Base-by-base conservation (phyloP, 495 filamentous ascomycete genomes). In the Astrothelium macrocarpum region DNA sequence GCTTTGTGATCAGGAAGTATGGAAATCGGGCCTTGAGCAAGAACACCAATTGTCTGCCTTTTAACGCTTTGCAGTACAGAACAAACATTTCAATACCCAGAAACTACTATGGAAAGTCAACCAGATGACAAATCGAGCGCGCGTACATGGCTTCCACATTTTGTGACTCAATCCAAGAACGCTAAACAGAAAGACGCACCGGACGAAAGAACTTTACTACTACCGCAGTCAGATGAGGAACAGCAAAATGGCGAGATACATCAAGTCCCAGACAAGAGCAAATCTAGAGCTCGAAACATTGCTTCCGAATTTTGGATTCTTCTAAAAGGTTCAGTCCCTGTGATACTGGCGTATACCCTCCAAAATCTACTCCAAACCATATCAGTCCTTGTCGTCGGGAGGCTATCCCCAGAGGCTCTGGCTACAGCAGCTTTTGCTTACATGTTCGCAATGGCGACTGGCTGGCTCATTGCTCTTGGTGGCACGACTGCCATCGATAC, bases 381-480 rank as follows among this genome's bases (percentile, higher is more conserved):
- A 23, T 94, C 91, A 0, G 88, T 96, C 4, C 75, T 96, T 32
- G 86, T 96, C 18, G 90, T 90, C 23, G 92, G 92, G 25, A 84
- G 90, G 11, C 78, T 90, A 10, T 90, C 87, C 1, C 89, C 92
- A 0, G 85, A 93, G 72, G 84, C 90, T 23, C 78, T 97, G 10
- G 88, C 91, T 1, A 88, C 88, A 0, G 87, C 89, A 5, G 91
- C 92, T 10, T 96, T 96, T 74, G 87, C 88, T 0, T 90, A 93
- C 75, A 92, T 96, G 92, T 97, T 96, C 66, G 92, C 92, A 45
- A 89, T 91, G 87, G 84, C 89, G 12, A 93, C 90, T 1, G 92
- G 82, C 1, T 96, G 92, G 92, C 79, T 97, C 60, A 88, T 97
- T 69, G 92, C 86, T 0, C 79, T 97, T 2, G 92, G 92, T n/a